A percentile compares a stretch with the other conserved stretches of the same genome.
phyloP scores from a whole-genome alignment of 768 basidiomycete genomes.

The Chiua virens region DNA sequence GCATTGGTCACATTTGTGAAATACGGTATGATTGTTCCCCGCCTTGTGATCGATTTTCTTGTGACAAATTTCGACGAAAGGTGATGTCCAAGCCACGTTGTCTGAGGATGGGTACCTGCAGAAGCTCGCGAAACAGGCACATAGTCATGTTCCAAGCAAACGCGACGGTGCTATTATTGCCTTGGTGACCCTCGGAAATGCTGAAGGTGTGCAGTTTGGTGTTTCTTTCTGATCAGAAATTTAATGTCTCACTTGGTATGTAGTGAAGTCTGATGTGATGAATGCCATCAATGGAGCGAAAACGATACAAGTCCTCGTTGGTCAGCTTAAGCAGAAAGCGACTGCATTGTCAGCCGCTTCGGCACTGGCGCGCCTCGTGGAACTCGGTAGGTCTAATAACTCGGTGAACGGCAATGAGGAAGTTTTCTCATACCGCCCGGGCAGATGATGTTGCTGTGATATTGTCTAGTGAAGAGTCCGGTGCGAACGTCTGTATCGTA shows the following conservation, averaged over 20 bases:
- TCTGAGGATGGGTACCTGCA: constrained; percentile 1
- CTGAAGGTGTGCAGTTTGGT: neutral
- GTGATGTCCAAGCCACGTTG: constrained; percentile 7
- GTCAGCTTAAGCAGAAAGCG: constrained; percentile 14
- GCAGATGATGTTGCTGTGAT: constrained; percentile 19
- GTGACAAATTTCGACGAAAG: constrained; percentile 6
- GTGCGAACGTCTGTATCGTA: constrained; percentile 8
- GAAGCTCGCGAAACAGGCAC: constrained; percentile 17
- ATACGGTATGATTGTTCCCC: constrained; percentile 14
- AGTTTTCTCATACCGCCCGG: neutral
- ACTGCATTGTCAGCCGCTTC: constrained; percentile 21
- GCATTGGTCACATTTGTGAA: constrained; percentile 16
- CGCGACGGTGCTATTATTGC: constrained; percentile 19
- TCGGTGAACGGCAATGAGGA: no score
- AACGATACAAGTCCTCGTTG: constrained; percentile 18
- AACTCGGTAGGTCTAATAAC: constrained; percentile 16
- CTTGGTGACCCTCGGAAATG: constrained; percentile 15
- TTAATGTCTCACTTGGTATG: neutral
- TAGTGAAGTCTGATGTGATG: constrained; percentile 7
- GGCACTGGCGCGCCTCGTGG: constrained; percentile 13
- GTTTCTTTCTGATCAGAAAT: neutral
- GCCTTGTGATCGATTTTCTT: neutral
- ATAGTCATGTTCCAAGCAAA: constrained; percentile 4
- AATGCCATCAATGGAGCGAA: constrained; percentile 13
- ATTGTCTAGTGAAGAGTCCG: constrained; percentile 1